Evolutionary conservation across 495 filamentous ascomycete genomes (phyloP).

Genomic region (Wilcoxina mikolae): DNA sequence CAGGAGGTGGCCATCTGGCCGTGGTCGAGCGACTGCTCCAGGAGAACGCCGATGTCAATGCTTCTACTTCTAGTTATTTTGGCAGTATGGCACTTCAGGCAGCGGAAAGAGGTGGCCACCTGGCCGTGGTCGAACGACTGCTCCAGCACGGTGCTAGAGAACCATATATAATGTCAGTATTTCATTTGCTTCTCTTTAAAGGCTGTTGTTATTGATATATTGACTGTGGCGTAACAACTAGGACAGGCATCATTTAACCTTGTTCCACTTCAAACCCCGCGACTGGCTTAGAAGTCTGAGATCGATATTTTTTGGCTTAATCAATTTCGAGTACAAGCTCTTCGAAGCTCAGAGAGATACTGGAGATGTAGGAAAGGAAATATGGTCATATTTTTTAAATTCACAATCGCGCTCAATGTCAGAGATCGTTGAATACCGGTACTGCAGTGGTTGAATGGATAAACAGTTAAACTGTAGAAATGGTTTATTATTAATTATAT

Average conservation of each 20-base stretch:
- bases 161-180: not conserved
- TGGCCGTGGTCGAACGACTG: not conserved
- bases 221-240: not conserved
- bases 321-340: not conserved
- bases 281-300: not conserved
- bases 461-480: too few species aligned
- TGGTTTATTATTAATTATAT: too few species aligned
- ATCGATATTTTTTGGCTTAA: not conserved
- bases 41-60: conserved; percentile 4
- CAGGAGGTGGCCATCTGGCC: conserved; percentile 3
- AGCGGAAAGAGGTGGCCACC: not conserved
- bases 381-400: not conserved
- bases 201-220: not conserved
- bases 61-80: not conserved
- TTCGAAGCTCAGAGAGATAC: too few species aligned
- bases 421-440: too few species aligned
- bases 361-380: not conserved
- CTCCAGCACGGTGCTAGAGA: not conserved
- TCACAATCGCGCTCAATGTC: not conserved
- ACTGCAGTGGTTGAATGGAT: too few species aligned
- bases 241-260: not conserved
- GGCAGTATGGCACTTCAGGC: not conserved
- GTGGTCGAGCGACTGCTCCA: conserved; percentile 11
- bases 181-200: not conserved
- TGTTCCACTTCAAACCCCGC: not conserved